A percentile compares a stretch with the other conserved stretches of the same genome.
Evolutionary conservation across 2,329 filamentous ascomycete species (phyloP).

Genomic region (Cercospora berteroae): DNA sequence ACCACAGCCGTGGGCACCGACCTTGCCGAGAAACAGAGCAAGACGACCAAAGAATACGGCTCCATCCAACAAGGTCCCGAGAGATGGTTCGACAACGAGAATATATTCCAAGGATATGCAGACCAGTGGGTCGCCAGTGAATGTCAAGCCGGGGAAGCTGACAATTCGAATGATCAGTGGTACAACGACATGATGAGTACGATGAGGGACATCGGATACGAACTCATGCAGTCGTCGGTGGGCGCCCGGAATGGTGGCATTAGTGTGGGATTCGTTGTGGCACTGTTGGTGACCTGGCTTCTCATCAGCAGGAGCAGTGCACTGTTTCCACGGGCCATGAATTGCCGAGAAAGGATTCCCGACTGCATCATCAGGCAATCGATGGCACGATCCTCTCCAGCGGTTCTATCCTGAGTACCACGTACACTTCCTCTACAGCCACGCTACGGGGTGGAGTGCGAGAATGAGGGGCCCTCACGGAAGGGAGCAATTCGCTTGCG

Average conservation of each 20-base stretch:
- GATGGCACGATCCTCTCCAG: background rate
- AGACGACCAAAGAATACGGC: background rate
- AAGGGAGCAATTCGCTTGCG: background rate
- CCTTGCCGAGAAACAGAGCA: background rate
- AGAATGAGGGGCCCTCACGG: background rate
- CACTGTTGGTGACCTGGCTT: background rate
- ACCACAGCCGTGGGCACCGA: background rate
- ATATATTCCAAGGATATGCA: background rate
- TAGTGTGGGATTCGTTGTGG: background rate
- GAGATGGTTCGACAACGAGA: background rate
- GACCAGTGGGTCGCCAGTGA: background rate
- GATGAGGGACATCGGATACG: background rate
- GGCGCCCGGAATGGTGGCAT: background rate
- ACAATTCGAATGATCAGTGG: background rate
- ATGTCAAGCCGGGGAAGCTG: no score
- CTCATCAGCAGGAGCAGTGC: background rate
- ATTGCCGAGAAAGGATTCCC: background rate
- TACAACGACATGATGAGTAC: background rate
- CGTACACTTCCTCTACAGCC: background rate
- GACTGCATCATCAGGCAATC: background rate
- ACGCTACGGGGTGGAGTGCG: background rate
- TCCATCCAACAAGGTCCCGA: background rate
- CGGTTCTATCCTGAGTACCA: background rate
- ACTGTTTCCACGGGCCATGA: background rate
- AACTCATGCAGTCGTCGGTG: background rate